Percentiles rank a stretch among this genome's conserved stretches.
Evolutionary conservation across 805 yeast genomes (phyloP).

Genomic region (Yamadazyma tumulicola): DNA sequence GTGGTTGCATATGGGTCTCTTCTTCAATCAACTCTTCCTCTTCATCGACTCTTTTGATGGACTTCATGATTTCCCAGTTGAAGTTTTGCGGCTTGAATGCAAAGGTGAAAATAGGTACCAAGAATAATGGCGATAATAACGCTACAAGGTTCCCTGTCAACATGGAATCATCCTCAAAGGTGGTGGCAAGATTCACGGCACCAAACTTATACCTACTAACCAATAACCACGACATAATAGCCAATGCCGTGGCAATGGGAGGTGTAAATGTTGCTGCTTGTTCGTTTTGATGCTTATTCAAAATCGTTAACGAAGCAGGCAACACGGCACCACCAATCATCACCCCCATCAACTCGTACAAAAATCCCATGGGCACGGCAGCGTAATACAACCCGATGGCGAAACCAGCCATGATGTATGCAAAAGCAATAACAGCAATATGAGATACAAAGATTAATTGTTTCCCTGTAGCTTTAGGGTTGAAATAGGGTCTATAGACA

Average conservation of each 20-base stretch:
- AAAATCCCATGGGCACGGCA: slow-evolving; percentile 79
- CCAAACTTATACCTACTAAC: slow-evolving; percentile 34
- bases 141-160: slow-evolving; percentile 86
- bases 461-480: slow-evolving; percentile 76
- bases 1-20: too few species aligned
- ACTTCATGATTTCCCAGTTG: slow-evolving; percentile 66
- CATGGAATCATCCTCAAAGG: slow-evolving; percentile 90
- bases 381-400: slow-evolving; percentile 81
- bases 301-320: slow-evolving; percentile 65
- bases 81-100: slow-evolving; percentile 67
- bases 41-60: slow-evolving; percentile 68
- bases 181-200: slow-evolving; percentile 33
- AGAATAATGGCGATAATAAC: slow-evolving; percentile 63
- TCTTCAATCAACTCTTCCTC: slow-evolving; percentile 58
- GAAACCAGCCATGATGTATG: slow-evolving; percentile 72
- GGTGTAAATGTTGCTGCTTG: slow-evolving; percentile 76
- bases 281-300: slow-evolving; percentile 61
- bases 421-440: slow-evolving; percentile 53
- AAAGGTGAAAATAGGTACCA: slow-evolving; percentile 63
- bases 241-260: slow-evolving; percentile 67
- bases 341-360: slow-evolving; percentile 86
- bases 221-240: slow-evolving; percentile 58
- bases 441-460: slow-evolving; percentile 69
- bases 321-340: slow-evolving; percentile 84
- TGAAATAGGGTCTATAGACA: slow-evolving; percentile 74